Conservation (phyloP, 2,329 filamentous ascomycete species). For the Clarireedia monteithiana region DNA sequence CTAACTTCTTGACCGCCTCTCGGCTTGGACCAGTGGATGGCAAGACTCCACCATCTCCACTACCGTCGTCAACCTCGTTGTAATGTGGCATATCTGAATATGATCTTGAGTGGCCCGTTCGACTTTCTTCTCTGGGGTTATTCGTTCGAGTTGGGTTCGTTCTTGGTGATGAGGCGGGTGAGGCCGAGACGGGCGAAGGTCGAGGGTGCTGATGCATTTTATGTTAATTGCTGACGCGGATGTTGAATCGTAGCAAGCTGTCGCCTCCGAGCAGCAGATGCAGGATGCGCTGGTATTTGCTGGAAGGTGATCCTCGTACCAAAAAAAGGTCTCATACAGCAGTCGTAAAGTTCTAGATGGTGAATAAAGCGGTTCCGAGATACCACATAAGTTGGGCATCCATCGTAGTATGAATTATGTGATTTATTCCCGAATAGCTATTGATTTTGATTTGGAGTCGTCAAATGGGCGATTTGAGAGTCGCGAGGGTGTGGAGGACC, state of each 20-base stretch:
- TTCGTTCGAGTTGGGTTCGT: slow-evolving; percentile 67
- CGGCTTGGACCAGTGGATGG: slow-evolving; percentile 44
- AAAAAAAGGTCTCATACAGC: slow-evolving; percentile 14
- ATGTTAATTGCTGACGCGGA: slow-evolving; percentile 12
- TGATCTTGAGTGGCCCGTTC: slow-evolving; percentile 35
- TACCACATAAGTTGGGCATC: slow-evolving; percentile 30
- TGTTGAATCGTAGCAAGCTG: slow-evolving; percentile 17
- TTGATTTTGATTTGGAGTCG: background rate
- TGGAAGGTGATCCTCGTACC: slow-evolving; percentile 15
- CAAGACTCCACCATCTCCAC: slow-evolving; percentile 35
- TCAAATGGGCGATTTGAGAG: background rate
- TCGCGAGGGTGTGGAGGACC: background rate
- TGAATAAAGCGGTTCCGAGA: slow-evolving; percentile 21
- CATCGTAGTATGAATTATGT: slow-evolving; percentile 22
- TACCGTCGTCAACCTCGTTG: slow-evolving; percentile 40
- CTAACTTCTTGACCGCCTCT: slow-evolving; percentile 71
- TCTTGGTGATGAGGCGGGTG: slow-evolving; percentile 63
- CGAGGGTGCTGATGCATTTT: slow-evolving; percentile 89
- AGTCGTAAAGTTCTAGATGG: slow-evolving; percentile 24
- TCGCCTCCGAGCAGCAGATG: slow-evolving; percentile 13
- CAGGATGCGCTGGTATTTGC: slow-evolving; percentile 15
- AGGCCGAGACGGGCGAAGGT: slow-evolving; percentile 62
- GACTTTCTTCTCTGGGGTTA: slow-evolving; percentile 61
- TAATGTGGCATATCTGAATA: slow-evolving; percentile 41
- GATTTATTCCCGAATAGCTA: slow-evolving; percentile 3